A percentile compares a stretch with the other conserved stretches of the same genome.
phyloP scores from a whole-genome alignment of 345 rosid genomes.

The Lepidium sativum region DNA sequence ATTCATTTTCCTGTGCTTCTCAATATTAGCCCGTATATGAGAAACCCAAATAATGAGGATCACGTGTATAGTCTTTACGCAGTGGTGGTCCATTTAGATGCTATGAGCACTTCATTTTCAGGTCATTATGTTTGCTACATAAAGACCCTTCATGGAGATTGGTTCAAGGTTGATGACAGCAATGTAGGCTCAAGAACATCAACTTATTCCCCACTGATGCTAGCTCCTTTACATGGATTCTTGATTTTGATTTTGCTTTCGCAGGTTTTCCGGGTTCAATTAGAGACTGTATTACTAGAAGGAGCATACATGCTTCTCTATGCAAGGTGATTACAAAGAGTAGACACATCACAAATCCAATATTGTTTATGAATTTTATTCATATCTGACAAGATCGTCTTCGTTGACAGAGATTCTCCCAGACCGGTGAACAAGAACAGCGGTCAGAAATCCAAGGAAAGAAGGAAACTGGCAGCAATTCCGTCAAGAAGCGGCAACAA shows the following conservation, averaged over 20 bases:
- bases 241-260: background rate
- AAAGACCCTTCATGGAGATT: slow-evolving; percentile 45
- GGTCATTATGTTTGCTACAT: slow-evolving; percentile 93
- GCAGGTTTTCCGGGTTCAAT: slow-evolving; percentile 56
- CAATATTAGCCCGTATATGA: slow-evolving; percentile 66
- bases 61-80: slow-evolving; percentile 70
- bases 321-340: slow-evolving; percentile 40
- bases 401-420: slow-evolving; percentile 47
- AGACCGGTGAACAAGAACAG: slow-evolving; percentile 29
- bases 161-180: slow-evolving; percentile 88
- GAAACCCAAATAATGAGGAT: slow-evolving; percentile 38
- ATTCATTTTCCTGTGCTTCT: slow-evolving; percentile 69
- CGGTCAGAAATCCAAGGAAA: slow-evolving; percentile 33
- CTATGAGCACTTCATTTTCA: slow-evolving; percentile 56
- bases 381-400: background rate
- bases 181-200: slow-evolving; percentile 29
- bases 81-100: slow-evolving; percentile 81
- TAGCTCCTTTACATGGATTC: background rate
- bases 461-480: slow-evolving; percentile 38
- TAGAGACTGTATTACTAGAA: slow-evolving; percentile 52
- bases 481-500: slow-evolving; percentile 29
- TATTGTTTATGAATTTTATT: background rate
- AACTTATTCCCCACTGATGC: background rate
- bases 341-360: background rate
- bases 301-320: slow-evolving; percentile 93